These are phyloP conservation scores for Yamadazyma ubonensis DNA, from an alignment of 805 yeast genomes.

Conservation along the genomic window DNA sequence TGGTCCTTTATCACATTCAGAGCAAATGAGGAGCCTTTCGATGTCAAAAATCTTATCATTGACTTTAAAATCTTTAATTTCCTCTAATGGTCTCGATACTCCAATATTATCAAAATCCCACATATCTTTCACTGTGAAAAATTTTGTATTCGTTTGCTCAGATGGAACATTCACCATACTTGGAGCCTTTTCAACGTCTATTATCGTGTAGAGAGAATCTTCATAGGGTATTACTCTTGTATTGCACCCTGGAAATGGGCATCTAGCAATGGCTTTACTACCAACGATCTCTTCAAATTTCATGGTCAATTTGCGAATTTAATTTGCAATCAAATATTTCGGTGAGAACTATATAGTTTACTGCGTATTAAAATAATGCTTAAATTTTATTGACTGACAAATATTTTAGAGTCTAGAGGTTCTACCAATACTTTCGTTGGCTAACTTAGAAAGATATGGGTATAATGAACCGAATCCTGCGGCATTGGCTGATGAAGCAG, in stretches of 20 bases:
- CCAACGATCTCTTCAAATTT: constrained; percentile 8
- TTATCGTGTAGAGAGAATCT: constrained; percentile 1
- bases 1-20: constrained; percentile 79
- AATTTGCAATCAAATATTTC: too few relatives aligned
- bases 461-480: constrained; percentile 36
- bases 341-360: too few relatives aligned
- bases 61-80: constrained; percentile 21
- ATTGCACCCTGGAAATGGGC: constrained; percentile 27
- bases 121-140: constrained; percentile 52
- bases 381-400: too few relatives aligned
- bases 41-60: constrained; percentile 27
- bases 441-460: constrained; percentile 30
- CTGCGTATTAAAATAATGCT: too few relatives aligned
- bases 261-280: constrained; percentile 13
- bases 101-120: constrained; percentile 84
- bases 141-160: constrained; percentile 17
- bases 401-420: constrained; percentile 2
- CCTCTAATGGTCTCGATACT: constrained; percentile 51
- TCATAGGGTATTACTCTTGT: constrained; percentile 23
- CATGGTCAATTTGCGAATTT: constrained; percentile 5
- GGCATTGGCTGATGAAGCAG: constrained; percentile 55
- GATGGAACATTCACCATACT: constrained; percentile 22
- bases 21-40: constrained; percentile 60
- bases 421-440: constrained; percentile 20
- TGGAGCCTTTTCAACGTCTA: constrained; percentile 26